Evolutionary conservation across 495 filamentous ascomycete genomes (phyloP), one percentile per base, ranked within the genome.

Genomic region (Aspergillus avenaceus): DNA sequence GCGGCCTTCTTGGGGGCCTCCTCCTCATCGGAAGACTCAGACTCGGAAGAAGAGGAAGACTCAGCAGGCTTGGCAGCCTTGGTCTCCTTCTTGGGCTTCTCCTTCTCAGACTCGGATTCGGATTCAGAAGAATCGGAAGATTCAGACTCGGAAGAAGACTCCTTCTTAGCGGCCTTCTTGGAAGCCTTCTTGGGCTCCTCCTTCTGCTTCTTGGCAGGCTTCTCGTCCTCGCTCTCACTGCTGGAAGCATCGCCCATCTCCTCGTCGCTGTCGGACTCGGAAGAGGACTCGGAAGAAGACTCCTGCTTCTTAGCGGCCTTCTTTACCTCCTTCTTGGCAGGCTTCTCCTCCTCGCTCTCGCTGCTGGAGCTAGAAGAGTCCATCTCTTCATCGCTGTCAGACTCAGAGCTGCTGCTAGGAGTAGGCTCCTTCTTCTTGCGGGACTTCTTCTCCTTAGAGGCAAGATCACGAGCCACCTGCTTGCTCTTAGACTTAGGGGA

Each of bases 401-500:
- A 72, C 44, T 75, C 72, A 46, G 74, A 78, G 62, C 59, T 70
- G 65, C 54, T 71, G 65, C 54, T 72, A 59, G 59, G 77, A 64
- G 60, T 68, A 62, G 62, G 74, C 64, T 65, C 76, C 71, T 71
- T 76, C 56, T 61, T 79, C 66, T 62, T 73, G 55, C 44, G 71
- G 44, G 54, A 42, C 58, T 71, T 71, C 47, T 73, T 58, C 29
- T 62, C 67, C 67, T 79, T 77, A 43, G 64, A 41, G 37, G 66
- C 71, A 16, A 71, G 55, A 48, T 76, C 67, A 44, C 64, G 62
- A 49, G 76, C 73, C 44, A 76, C 58, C 53, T 70, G 61, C 64
- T 77, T 77, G 72, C 70, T 74, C 70, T 77, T 77, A 46, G 72
- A 50, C 57, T 76, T 73, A 28, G 73, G 68, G 32, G 71, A 69